phyloP scores from a whole-genome alignment of 495 filamentous ascomycete genomes.

The Xylaria sp. region DNA sequence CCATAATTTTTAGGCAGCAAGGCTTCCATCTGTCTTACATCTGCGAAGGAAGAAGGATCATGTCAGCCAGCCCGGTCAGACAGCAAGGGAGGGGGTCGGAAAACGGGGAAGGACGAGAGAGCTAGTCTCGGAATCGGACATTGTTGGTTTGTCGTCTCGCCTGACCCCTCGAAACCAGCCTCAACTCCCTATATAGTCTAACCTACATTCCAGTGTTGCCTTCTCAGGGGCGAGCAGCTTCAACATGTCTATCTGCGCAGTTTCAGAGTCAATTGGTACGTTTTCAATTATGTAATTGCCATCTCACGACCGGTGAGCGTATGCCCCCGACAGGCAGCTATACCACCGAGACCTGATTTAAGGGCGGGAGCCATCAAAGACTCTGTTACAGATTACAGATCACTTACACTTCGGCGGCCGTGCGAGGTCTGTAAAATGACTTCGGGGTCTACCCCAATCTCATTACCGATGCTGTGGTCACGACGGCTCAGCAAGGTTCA shows the following conservation, averaged over 20 bases:
- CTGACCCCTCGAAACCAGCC: slow-evolving; percentile 1
- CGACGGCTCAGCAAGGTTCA: slow-evolving; percentile 8
- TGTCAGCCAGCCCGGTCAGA: slow-evolving; percentile 24
- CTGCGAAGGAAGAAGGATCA: slow-evolving; percentile 50
- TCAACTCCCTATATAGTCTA: slow-evolving; percentile 11
- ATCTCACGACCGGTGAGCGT: neutral
- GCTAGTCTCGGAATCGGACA: neutral
- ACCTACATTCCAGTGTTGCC: slow-evolving; percentile 90
- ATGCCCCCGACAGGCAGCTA: slow-evolving; percentile 2
- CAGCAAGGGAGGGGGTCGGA: slow-evolving; percentile 16
- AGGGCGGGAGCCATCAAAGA: neutral
- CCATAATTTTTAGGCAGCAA: slow-evolving; percentile 78
- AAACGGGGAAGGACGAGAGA: slow-evolving; percentile 5
- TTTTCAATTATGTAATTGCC: neutral
- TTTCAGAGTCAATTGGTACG: slow-evolving; percentile 11
- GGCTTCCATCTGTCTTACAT: slow-evolving; percentile 79
- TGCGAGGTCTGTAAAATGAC: slow-evolving; percentile 88
- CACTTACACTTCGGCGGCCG: slow-evolving; percentile 84
- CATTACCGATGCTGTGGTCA: slow-evolving; percentile 71
- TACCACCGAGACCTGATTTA: slow-evolving; percentile 6
- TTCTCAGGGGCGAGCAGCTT: slow-evolving; percentile 75
- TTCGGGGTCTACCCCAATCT: slow-evolving; percentile 81
- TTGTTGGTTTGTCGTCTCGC: neutral
- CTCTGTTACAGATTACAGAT: slow-evolving; percentile 54
- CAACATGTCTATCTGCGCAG: slow-evolving; percentile 25